Evolutionary conservation across 164 flowering plant species (phyloP).

Genomic region (Chimonanthus salicifolius): DNA sequence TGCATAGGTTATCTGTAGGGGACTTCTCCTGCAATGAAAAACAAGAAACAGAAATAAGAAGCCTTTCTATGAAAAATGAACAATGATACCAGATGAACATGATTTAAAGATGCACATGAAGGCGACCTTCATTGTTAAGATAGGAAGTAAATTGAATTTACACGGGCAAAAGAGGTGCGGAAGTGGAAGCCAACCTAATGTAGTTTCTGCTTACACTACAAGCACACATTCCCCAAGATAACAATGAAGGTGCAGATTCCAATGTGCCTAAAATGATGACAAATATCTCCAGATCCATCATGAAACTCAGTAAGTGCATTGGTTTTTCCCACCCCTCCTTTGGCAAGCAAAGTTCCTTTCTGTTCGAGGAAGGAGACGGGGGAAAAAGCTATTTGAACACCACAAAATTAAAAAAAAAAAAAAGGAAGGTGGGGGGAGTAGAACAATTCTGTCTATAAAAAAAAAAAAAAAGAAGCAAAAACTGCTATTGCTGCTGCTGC

Average conservation of each 20-base stretch:
- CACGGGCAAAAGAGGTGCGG: background rate
- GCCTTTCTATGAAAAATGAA: background rate
- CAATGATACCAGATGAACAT: background rate
- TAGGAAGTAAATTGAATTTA: no score
- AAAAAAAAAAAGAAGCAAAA: no score
- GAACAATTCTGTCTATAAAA: no score
- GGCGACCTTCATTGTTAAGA: background rate
- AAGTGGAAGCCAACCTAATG: background rate
- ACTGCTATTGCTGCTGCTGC: no score
- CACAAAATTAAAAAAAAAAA: no score
- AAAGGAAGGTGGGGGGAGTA: no score
- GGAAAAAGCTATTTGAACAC: no score
- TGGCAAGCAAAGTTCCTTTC: no score
- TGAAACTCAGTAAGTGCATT: background rate
- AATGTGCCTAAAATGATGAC: background rate
- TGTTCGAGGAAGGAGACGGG: no score
- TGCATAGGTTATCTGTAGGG: slow-evolving; percentile 40
- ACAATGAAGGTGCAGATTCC: background rate
- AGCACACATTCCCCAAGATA: background rate
- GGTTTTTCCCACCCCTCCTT: no score
- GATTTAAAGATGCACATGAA: background rate
- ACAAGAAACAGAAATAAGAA: background rate
- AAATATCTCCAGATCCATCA: background rate
- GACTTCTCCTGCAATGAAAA: slow-evolving; percentile 41
- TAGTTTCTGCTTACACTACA: background rate